phyloP scores from a whole-genome alignment of 2,329 filamentous ascomycete genomes.

The Sarocladium strictum region DNA sequence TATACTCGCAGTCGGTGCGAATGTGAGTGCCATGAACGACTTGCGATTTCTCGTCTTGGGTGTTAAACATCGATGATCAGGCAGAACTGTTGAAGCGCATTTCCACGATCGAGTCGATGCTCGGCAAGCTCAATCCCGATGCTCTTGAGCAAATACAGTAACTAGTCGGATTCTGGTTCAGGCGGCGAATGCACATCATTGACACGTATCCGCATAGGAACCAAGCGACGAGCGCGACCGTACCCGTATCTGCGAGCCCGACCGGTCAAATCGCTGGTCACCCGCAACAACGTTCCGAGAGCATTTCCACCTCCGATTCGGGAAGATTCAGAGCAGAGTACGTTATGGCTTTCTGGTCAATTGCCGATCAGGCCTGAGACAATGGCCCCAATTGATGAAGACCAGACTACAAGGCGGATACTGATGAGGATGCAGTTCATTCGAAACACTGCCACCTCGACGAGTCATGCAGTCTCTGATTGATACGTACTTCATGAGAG shows the following conservation, averaged over 20 bases:
- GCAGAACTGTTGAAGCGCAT: constrained; percentile 6
- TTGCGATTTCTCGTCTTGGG: background rate
- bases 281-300: background rate
- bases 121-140: background rate
- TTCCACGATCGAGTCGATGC: constrained; percentile 3
- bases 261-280: background rate
- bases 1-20: background rate
- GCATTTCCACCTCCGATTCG: constrained; percentile 2
- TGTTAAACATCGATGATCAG: background rate
- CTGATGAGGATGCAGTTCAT: background rate
- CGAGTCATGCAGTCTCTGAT: constrained; percentile 18
- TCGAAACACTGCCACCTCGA: background rate
- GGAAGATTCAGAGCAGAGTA: background rate
- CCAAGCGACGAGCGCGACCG: background rate
- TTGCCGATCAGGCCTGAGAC: no score
- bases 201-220: background rate
- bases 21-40: background rate
- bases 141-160: background rate
- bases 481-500: constrained; percentile 24
- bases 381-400: no score
- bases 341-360: no score
- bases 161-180: background rate
- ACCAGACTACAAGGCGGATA: no score
- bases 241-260: background rate
- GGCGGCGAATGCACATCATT: background rate